A percentile compares a stretch with the other conserved stretches of the same genome.
These are phyloP conservation scores for Sophora flavescens DNA, from an alignment of 306 rosid genomes.

Conservation along the genomic window DNA sequence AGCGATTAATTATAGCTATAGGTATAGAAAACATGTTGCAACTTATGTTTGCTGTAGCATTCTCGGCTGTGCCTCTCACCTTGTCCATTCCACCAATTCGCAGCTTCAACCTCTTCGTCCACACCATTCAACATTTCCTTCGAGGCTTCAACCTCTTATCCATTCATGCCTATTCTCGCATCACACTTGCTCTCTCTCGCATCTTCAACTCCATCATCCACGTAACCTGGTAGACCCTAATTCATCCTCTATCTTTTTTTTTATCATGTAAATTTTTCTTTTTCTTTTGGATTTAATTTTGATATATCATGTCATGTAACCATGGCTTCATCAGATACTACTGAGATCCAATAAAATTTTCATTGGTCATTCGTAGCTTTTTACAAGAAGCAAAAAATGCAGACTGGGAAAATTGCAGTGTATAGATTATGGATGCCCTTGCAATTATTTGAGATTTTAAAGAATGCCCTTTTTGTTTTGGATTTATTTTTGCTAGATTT, in stretches of 20 bases:
- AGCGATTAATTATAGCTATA: no score
- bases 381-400: no score
- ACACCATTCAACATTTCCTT: conserved; percentile 60
- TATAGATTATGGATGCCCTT: no score
- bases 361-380: not conserved
- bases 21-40: conserved; percentile 66
- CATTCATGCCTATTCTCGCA: conserved; percentile 58
- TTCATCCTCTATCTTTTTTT: not conserved
- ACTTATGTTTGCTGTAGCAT: conserved; percentile 81
- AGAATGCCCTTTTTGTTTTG: no score
- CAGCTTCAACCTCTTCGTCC: conserved; percentile 72
- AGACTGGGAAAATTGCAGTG: no score
- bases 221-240: conserved; percentile 50
- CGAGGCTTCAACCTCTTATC: conserved; percentile 56
- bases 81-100: conserved; percentile 91
- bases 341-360: not conserved
- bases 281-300: not conserved
- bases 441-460: no score
- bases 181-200: conserved; percentile 71
- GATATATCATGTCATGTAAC: no score
- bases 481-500: no score
- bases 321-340: not conserved
- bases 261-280: no score
- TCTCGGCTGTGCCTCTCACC: conserved; percentile 90
- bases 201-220: conserved; percentile 62